Evolutionary conservation across 805 yeast genomes (phyloP).

Genomic region (Candida bentonensis): DNA sequence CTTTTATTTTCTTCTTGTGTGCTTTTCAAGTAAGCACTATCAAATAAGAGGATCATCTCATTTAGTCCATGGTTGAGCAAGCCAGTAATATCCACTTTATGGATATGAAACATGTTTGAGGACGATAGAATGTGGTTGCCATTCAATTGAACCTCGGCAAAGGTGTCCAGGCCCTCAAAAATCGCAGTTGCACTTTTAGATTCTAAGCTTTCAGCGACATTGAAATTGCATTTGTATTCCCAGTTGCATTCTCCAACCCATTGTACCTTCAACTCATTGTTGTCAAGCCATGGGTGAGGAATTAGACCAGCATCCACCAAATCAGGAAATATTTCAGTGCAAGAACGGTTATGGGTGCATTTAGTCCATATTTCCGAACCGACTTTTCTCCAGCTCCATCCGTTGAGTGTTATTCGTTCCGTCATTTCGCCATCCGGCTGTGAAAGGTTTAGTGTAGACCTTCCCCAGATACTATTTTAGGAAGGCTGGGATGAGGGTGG

Average conservation of each 20-base stretch:
- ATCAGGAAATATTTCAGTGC: constrained; percentile 30
- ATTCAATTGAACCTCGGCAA: constrained; percentile 26
- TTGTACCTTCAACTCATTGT: constrained; percentile 31
- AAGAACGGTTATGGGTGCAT: constrained; percentile 7
- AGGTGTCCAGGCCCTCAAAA: constrained; percentile 30
- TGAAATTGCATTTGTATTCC: constrained; percentile 27
- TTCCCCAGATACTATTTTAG: too few species aligned
- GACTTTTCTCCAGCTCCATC: constrained; percentile 11
- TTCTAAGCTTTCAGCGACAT: constrained; percentile 1
- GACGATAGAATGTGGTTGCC: constrained; percentile 20
- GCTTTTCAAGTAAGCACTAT: constrained; percentile 25
- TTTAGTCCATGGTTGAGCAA: constrained; percentile 17
- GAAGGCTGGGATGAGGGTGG: too few species aligned
- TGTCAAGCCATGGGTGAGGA: constrained; percentile 32
- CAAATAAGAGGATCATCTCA: constrained; percentile 24
- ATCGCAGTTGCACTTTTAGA: constrained; percentile 11
- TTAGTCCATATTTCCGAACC: constrained; percentile 8
- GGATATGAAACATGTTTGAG: constrained; percentile 28
- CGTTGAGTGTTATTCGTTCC: neutral
- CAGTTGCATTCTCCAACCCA: constrained; percentile 38
- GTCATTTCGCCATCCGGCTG: too few species aligned
- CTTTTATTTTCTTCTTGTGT: constrained; percentile 22
- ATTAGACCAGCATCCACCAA: constrained; percentile 25
- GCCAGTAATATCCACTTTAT: constrained; percentile 17
- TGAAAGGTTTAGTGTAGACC: too few species aligned